Evolutionary conservation across 2,329 filamentous ascomycete genomes (phyloP).

Genomic region (Neofusicoccum laricinum): DNA sequence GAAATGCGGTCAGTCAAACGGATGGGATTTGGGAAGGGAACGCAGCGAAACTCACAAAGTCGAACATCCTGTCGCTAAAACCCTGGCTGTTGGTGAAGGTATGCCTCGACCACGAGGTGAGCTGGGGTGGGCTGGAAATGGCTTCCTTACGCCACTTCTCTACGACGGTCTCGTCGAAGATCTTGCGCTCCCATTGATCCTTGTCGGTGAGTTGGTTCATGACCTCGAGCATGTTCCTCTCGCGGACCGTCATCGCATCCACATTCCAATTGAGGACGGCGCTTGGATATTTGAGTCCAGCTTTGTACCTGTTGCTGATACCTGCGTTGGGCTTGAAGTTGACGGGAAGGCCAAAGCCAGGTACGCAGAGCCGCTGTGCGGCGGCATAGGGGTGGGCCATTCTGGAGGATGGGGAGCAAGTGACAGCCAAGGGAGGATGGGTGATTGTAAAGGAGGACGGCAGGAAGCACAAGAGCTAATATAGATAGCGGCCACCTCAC

Average conservation of each 20-base stretch:
- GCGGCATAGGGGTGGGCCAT: too few relatives aligned
- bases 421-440: too few relatives aligned
- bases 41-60: slow-evolving; percentile 8
- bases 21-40: not conserved
- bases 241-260: slow-evolving; percentile 33
- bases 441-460: too few relatives aligned
- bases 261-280: slow-evolving; percentile 33
- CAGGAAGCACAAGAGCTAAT: too few relatives aligned
- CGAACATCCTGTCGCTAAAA: slow-evolving; percentile 18
- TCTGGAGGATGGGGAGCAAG: too few relatives aligned
- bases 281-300: slow-evolving; percentile 31
- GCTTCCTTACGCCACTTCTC: slow-evolving; percentile 33
- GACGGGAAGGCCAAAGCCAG: slow-evolving; percentile 34
- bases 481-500: too few relatives aligned
- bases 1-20: not conserved
- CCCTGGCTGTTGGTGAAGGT: slow-evolving; percentile 6
- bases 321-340: slow-evolving; percentile 23
- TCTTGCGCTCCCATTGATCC: slow-evolving; percentile 39
- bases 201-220: slow-evolving; percentile 43
- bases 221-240: slow-evolving; percentile 37
- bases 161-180: slow-evolving; percentile 32
- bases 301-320: too few relatives aligned
- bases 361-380: slow-evolving; percentile 5
- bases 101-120: not conserved
- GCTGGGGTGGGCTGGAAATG: not conserved